Percentiles rank a stretch among this genome's conserved stretches.
Conservation (phyloP, 2,329 filamentous ascomycete genomes). For the Aspergillus felis region DNA sequence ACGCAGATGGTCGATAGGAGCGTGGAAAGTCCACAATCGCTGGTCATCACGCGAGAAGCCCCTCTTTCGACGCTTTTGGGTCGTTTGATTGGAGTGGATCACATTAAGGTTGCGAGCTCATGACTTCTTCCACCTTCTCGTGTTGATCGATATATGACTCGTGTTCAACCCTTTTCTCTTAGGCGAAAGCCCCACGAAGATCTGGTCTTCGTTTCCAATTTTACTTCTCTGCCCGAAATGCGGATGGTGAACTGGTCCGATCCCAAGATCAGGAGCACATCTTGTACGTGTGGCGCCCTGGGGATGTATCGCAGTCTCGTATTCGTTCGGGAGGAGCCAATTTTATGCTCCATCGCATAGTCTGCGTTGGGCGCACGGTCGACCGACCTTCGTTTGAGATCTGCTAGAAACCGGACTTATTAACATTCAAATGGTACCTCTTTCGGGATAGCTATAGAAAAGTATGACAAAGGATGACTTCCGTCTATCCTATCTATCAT, state of each 20-base stretch:
- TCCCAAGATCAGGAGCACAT: neutral
- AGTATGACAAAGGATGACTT: neutral
- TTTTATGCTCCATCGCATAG: neutral
- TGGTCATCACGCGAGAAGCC: neutral
- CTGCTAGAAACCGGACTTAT: neutral
- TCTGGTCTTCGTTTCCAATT: neutral
- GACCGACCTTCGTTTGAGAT: neutral
- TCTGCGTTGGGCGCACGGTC: neutral
- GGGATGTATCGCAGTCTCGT: neutral
- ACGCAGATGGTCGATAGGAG: neutral
- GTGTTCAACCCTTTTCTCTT: neutral
- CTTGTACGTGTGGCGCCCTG: neutral
- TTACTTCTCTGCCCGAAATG: neutral
- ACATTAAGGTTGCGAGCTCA: neutral
- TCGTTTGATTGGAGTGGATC: neutral
- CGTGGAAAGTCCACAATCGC: neutral
- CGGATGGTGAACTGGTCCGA: neutral
- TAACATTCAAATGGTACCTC: neutral
- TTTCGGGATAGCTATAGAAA: neutral
- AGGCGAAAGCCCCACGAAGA: neutral
- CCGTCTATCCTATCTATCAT: neutral
- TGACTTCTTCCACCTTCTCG: neutral
- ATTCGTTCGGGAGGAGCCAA: neutral
- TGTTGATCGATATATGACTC: neutral
- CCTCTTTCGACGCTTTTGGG: neutral